phyloP scores from a whole-genome alignment of 2,329 filamentous ascomycete genomes.

The Madurella mycetomatis region DNA sequence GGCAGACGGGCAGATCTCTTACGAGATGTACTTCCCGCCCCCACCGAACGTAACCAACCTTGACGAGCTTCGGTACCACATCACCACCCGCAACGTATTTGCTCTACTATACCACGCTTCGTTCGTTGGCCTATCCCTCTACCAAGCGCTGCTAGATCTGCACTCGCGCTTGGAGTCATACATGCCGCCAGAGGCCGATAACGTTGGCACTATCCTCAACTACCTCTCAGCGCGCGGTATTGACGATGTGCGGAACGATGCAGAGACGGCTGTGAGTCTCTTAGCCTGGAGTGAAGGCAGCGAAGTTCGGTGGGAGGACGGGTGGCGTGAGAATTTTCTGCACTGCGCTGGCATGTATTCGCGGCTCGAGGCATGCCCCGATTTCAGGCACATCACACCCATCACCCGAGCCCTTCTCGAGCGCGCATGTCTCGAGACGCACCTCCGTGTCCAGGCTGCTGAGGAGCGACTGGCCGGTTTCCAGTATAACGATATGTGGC shows the following conservation, averaged over 20 bases:
- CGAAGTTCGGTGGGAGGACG: slow-evolving; percentile 59
- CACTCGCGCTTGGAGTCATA: slow-evolving; percentile 57
- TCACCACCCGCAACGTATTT: slow-evolving; percentile 66
- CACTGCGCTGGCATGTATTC: slow-evolving; percentile 63
- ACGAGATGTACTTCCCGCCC: slow-evolving; percentile 60
- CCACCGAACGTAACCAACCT: slow-evolving; percentile 45
- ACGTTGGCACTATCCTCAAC: slow-evolving; percentile 54
- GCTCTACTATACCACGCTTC: slow-evolving; percentile 61
- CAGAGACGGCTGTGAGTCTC: slow-evolving; percentile 55
- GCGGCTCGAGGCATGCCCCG: slow-evolving; percentile 47
- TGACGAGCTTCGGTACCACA: slow-evolving; percentile 53
- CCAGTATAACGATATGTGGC: slow-evolving; percentile 60
- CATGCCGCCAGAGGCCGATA: slow-evolving; percentile 53
- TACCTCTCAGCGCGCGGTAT: slow-evolving; percentile 57
- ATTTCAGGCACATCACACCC: slow-evolving; percentile 56
- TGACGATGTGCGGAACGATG: slow-evolving; percentile 60
- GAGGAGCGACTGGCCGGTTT: slow-evolving; percentile 59
- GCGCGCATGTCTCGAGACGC: slow-evolving; percentile 55
- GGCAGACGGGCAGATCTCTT: slow-evolving; percentile 52
- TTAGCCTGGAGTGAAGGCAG: slow-evolving; percentile 63
- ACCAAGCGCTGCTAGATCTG: slow-evolving; percentile 59
- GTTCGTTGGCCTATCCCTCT: slow-evolving; percentile 59
- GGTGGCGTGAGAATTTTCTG: slow-evolving; percentile 63
- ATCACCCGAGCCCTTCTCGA: slow-evolving; percentile 61
- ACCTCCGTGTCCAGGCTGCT: slow-evolving; percentile 57